Conservation (phyloP, 2,329 filamentous ascomycete species). For the Ceratocystis destructans region DNA sequence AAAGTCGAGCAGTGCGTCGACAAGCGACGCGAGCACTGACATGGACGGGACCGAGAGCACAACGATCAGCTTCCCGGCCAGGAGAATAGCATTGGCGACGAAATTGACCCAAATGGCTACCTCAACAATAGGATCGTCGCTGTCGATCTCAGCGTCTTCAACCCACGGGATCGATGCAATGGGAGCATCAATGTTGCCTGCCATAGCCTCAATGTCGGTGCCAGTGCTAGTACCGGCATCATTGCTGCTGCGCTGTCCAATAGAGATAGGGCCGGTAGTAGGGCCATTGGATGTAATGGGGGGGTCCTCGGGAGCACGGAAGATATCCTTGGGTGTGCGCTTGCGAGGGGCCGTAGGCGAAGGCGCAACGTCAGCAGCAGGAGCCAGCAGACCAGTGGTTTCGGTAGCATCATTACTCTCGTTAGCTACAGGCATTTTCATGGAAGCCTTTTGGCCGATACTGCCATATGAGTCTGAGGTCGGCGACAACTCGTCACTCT, state of each 20-base stretch:
- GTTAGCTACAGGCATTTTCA: constrained; percentile 25
- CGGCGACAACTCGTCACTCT: constrained; percentile 19
- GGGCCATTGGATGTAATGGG: constrained; percentile 33
- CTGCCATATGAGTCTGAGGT: constrained; percentile 24
- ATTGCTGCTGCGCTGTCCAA: constrained; percentile 27
- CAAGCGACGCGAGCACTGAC: constrained; percentile 65
- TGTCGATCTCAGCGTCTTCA: constrained; percentile 59
- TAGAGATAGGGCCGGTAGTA: constrained; percentile 23
- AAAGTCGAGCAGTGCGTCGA: constrained; percentile 69
- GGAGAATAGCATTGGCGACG: constrained; percentile 58
- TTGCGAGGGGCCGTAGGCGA: constrained; percentile 41
- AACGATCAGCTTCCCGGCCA: constrained; percentile 64
- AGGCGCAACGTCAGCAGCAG: constrained; percentile 25
- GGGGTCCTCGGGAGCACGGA: constrained; percentile 51
- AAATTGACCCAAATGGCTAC: constrained; percentile 81
- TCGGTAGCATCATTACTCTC: constrained; percentile 20
- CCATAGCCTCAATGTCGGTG: constrained; percentile 29
- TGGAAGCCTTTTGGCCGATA: constrained; percentile 22
- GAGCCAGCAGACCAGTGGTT: constrained; percentile 18
- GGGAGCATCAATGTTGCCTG: constrained; percentile 28
- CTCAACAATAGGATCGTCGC: constrained; percentile 61
- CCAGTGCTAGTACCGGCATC: constrained; percentile 25
- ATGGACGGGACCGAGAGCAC: constrained; percentile 67
- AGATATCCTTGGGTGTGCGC: constrained; percentile 74
- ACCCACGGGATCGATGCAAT: constrained; percentile 53